These are phyloP conservation scores for Codiaeum variegatum DNA, from an alignment of 441 rosid genomes.

Conservation along the genomic window DNA sequence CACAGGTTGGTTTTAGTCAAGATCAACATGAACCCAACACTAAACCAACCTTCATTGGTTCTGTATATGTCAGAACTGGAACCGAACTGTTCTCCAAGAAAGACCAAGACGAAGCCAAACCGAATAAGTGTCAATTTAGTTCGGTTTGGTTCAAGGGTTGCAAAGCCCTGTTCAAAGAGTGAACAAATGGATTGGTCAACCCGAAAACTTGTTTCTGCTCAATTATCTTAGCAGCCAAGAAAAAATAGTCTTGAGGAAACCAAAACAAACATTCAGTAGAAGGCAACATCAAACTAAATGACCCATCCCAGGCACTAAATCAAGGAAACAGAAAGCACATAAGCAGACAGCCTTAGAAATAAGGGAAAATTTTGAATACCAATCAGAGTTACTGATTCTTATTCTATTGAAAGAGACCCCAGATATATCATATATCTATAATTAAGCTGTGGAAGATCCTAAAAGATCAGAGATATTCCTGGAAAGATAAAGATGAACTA, in stretches of 20 bases:
- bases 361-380: neutral
- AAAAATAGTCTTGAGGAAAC: neutral
- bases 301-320: neutral
- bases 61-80: slow-evolving; percentile 20
- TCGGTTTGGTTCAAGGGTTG: slow-evolving; percentile 24
- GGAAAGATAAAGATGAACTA: neutral
- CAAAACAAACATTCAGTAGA: neutral
- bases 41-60: slow-evolving; percentile 21
- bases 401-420: neutral
- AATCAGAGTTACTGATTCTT: neutral
- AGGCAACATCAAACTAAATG: neutral
- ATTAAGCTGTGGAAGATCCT: neutral
- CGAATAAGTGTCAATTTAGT: slow-evolving; percentile 17
- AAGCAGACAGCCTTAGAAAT: neutral
- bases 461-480: neutral
- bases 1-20: slow-evolving; percentile 20
- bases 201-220: slow-evolving; percentile 5
- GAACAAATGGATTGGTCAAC: slow-evolving; percentile 25
- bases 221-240: neutral
- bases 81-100: slow-evolving; percentile 21
- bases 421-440: neutral
- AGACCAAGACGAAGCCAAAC: slow-evolving; percentile 19
- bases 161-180: slow-evolving; percentile 26
- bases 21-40: slow-evolving; percentile 15
- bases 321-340: neutral